phyloP scores from a whole-genome alignment of 495 filamentous ascomycete genomes.

The Talaromyces borbonicus region DNA sequence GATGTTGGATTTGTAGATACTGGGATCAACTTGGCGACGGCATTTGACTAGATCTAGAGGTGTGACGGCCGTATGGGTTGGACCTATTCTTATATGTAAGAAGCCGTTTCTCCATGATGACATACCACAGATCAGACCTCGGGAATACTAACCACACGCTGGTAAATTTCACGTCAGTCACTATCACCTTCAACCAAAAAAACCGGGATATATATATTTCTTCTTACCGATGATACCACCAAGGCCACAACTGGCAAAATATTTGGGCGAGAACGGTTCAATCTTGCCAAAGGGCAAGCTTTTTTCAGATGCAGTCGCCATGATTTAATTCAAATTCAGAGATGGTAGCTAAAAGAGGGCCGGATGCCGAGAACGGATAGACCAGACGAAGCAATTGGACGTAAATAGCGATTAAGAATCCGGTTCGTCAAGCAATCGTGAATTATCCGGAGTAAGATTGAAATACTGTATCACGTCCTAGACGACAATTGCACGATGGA shows the following conservation, averaged over 20 bases:
- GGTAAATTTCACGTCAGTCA: not conserved
- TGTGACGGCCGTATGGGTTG: constrained; percentile 51
- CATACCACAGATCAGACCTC: no score
- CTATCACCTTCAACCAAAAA: no score
- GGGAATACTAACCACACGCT: constrained; percentile 51
- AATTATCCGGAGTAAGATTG: no score
- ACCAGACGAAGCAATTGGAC: no score
- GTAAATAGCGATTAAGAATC: no score
- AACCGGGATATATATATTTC: not conserved
- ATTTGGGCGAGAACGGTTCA: constrained; percentile 56
- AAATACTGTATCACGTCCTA: no score
- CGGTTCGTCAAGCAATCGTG: no score
- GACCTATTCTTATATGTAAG: constrained; percentile 15
- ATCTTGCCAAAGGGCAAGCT: constrained; percentile 45
- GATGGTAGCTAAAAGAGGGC: no score
- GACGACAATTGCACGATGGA: no score
- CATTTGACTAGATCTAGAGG: constrained; percentile 59
- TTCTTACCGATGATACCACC: constrained; percentile 54
- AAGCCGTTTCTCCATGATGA: no score
- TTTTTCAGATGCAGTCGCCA: constrained; percentile 26
- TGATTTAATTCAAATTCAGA: no score
- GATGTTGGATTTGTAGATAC: constrained; percentile 59
- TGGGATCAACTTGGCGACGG: constrained; percentile 62
- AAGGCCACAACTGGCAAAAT: constrained; percentile 54
- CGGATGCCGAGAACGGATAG: no score